Base-by-base conservation (phyloP, 371 early-diverging fungal species). In the Circinella umbellata region DNA sequence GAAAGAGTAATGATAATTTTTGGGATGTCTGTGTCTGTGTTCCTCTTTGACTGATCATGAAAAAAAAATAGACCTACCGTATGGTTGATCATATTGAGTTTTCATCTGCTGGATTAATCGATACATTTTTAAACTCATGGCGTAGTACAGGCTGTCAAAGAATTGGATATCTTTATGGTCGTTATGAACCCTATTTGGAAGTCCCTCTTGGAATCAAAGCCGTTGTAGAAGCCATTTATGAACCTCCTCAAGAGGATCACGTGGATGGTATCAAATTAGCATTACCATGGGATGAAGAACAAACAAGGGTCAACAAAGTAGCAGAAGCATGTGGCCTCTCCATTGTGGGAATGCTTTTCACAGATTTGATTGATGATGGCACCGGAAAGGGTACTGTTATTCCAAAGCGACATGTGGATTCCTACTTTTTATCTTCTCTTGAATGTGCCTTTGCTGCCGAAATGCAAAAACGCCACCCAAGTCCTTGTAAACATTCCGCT, bases 81-180 rank as follows among this genome's bases (percentile, higher is more conserved):
- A 91, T 97, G 91, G 97, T 99, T 4, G 99, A 99, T 77, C 99
- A 99, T 78, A 91, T 99, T 47, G 99, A 99, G 82, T 98, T 99
- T 80, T 95, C 98, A n/a, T 88, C 89, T 13, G 82, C 92, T 5
- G 76, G 79, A 13, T 73, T 98, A n/a, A 89, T 99, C 18, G 96
- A 99, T 68, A 82, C 85, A 38, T 95, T 99, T 75, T 83, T 99
- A 63, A 80, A 88, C 48, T 94, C 87, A 73, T 98, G 98, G 98
- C 89, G 96, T 63, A 70, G 83, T 17, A 92, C 96, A 36, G 95
- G 97, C 17, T 83, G 80, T 55, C 99, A 99, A 80, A 91, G 97
- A 14, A 91, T 98, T 73, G 99, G 98, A 11, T 93, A 93, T 70
- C 77, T 99, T 68, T 95, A 95, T 76, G 99, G 99, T 17, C 89